A percentile compares a stretch with the other conserved stretches of the same genome.
Evolutionary conservation across 2,329 filamentous ascomycete genomes (phyloP).

Genomic region (Orbilia ellipsospora): DNA sequence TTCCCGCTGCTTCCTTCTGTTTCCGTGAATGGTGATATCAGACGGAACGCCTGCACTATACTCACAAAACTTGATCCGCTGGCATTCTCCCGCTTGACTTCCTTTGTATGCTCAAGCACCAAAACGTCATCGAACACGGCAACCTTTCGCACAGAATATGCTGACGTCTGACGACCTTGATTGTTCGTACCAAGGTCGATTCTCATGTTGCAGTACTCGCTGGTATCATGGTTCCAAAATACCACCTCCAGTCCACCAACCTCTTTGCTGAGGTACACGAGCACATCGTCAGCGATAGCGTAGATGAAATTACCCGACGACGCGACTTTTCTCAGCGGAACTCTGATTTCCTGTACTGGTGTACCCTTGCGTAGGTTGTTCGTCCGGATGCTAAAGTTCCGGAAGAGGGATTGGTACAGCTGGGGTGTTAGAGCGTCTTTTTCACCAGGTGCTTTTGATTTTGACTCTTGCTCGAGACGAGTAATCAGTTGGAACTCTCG

Average conservation of each 20-base stretch:
- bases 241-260: conserved; percentile 46
- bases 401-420: conserved; percentile 44
- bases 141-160: conserved; percentile 33
- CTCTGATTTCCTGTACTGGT: conserved; percentile 36
- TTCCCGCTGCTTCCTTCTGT: conserved; percentile 4
- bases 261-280: conserved; percentile 41
- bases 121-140: conserved; percentile 43
- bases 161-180: conserved; percentile 33
- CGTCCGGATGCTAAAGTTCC: conserved; percentile 46
- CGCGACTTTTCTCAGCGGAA: conserved; percentile 24
- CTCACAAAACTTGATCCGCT: conserved; percentile 34
- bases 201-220: conserved; percentile 46
- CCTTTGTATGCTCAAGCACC: conserved; percentile 49
- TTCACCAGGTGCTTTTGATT: neutral
- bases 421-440: neutral
- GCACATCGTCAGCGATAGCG: conserved; percentile 45
- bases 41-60: conserved; percentile 37
- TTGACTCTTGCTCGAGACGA: conserved; percentile 35
- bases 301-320: conserved; percentile 41
- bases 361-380: conserved; percentile 43
- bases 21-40: conserved; percentile 39
- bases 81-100: conserved; percentile 25
- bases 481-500: conserved; percentile 48
- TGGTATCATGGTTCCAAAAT: conserved; percentile 50
- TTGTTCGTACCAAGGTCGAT: conserved; percentile 46